Conservation (phyloP, 78 protist species). For the Dictyostelium firmibasis region DNA sequence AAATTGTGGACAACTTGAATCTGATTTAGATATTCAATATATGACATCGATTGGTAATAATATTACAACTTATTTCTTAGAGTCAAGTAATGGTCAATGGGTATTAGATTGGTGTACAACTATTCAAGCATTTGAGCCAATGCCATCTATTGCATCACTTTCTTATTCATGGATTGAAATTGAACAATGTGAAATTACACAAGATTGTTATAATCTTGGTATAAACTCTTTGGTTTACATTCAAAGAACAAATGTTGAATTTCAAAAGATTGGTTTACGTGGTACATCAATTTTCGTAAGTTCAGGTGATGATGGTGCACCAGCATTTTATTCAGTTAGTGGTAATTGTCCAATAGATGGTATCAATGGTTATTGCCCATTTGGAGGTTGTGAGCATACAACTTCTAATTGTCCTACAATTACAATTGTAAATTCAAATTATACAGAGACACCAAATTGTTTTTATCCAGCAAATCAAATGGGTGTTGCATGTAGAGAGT, state of each 20-base stretch:
- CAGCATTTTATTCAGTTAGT: not conserved
- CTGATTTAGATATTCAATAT: slow-evolving; percentile 42
- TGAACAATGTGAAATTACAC: slow-evolving; percentile 6
- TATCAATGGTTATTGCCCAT: slow-evolving; percentile 24
- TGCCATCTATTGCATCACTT: slow-evolving; percentile 42
- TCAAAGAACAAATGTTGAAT: slow-evolving; percentile 21
- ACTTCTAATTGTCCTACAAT: not conserved
- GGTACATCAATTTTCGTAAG: slow-evolving; percentile 78
- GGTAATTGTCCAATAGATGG: slow-evolving; percentile 36
- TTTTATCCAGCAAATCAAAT: not conserved
- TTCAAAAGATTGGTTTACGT: slow-evolving; percentile 46
- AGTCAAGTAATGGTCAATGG: slow-evolving; percentile 2
- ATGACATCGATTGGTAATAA: slow-evolving; percentile 26
- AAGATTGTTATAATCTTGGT: not conserved
- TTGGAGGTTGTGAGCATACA: slow-evolving; percentile 24
- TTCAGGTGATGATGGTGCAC: slow-evolving; percentile 84
- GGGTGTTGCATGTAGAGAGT: not conserved
- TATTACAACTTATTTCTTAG: not conserved
- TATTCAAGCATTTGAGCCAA: not conserved
- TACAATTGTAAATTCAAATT: slow-evolving; percentile 1
- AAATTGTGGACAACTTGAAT: slow-evolving; percentile 16
- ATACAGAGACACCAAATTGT: not conserved
- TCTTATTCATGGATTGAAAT: slow-evolving; percentile 22
- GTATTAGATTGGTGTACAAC: not conserved
- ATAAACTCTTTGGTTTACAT: not conserved